Evolutionary conservation across 139 green algal genomes (phyloP).

Genomic region (Bryopsis sp.): DNA sequence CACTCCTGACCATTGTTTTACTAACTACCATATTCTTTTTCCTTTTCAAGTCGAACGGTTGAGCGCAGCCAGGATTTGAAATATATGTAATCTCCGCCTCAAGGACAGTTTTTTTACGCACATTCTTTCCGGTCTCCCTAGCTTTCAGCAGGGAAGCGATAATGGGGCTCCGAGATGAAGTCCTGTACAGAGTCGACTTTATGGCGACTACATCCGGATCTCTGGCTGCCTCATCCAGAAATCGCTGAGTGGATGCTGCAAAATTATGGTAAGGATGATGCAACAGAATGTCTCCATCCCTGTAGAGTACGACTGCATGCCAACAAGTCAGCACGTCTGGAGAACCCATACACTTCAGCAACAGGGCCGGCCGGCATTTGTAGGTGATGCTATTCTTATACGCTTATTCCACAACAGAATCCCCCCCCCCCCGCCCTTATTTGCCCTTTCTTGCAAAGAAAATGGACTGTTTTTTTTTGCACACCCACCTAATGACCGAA

Average conservation of each 20-base stretch:
- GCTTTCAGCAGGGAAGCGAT: conserved; percentile 42
- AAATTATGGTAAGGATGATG: conserved; percentile 56
- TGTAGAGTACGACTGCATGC: not conserved
- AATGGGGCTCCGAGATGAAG: conserved; percentile 36
- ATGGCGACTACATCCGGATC: conserved; percentile 48
- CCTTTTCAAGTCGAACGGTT: too few relatives aligned
- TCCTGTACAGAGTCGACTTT: conserved; percentile 54
- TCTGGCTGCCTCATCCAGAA: conserved; percentile 39
- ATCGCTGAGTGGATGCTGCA: conserved; percentile 32
- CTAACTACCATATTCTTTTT: too few relatives aligned
- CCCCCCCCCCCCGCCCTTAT: too few relatives aligned
- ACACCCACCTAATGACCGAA: conserved; percentile 36
- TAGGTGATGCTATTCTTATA: too few relatives aligned
- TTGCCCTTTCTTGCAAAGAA: too few relatives aligned
- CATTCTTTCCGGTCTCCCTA: conserved; percentile 41
- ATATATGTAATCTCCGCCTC: too few relatives aligned
- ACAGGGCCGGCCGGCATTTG: too few relatives aligned
- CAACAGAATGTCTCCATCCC: conserved; percentile 29
- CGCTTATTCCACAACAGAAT: too few relatives aligned
- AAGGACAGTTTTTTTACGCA: conserved; percentile 6
- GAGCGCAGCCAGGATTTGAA: too few relatives aligned
- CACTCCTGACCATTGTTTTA: too few relatives aligned
- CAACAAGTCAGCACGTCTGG: not conserved
- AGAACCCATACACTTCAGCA: conserved; percentile 25
- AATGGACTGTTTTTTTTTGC: too few relatives aligned